A percentile compares a stretch with the other conserved stretches of the same genome.
These are phyloP conservation scores for Aspergillus persii DNA, from an alignment of 2,329 filamentous ascomycete genomes.

Conservation along the genomic window DNA sequence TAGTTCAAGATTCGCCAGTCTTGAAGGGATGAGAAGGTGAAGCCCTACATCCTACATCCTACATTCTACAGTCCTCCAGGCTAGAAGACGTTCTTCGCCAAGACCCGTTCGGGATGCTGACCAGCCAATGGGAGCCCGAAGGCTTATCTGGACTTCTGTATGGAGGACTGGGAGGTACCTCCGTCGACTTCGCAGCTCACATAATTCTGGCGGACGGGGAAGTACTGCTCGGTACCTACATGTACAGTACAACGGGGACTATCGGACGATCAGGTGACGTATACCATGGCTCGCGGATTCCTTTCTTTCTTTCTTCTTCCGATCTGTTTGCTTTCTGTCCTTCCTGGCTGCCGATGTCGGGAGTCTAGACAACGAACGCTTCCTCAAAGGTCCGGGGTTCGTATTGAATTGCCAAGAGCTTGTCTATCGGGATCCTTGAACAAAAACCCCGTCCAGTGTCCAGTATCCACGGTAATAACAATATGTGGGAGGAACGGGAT, in stretches of 20 bases:
- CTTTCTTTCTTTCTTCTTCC: background rate
- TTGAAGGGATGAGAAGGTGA: too few species aligned
- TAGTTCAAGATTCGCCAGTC: too few species aligned
- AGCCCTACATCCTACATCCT: too few species aligned
- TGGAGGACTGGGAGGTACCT: background rate
- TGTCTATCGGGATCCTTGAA: background rate
- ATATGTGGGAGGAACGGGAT: conserved; percentile 12
- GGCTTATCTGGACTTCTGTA: conserved; percentile 26
- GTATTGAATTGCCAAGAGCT: background rate
- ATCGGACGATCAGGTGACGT: background rate
- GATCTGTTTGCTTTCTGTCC: background rate
- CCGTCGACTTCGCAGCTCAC: background rate
- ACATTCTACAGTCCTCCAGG: too few species aligned
- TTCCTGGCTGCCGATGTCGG: background rate
- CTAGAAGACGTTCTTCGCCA: conserved; percentile 1
- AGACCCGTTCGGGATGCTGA: conserved; percentile 24
- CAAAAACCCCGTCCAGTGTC: background rate
- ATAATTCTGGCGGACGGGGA: background rate
- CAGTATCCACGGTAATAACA: conserved; percentile 1
- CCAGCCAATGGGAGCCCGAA: conserved; percentile 20
- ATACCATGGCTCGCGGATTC: background rate
- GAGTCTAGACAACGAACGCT: background rate
- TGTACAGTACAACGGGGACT: background rate
- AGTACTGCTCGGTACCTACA: background rate
- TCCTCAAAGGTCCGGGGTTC: background rate